Base-by-base conservation (phyloP, 306 rosid species). In the Acacia melanoxylon region DNA sequence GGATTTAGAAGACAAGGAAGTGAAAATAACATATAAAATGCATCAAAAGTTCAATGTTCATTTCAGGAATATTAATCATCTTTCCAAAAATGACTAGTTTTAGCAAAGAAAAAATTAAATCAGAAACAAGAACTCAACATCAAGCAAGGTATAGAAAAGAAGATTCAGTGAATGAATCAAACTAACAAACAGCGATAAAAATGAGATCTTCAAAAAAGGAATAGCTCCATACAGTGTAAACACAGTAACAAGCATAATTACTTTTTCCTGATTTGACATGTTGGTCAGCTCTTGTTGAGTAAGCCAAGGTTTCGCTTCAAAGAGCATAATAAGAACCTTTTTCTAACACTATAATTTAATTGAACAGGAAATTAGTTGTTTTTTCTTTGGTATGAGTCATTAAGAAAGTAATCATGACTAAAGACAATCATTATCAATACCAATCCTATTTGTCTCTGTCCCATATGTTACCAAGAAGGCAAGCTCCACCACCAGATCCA, bases 321-420 rank as follows among this genome's bases (percentile, higher is more conserved):
- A 62, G 40, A 17, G 74, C 44, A 51, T 14, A 75, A 67, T 45
- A 49, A 71, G n/a, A 69, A 71, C 44, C 37, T 48, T 63, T 62
- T 52, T 59, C 17, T 17, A 72, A 20, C n/a, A 6, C 41, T 37
- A 74, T 20, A 58, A 22, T 68, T n/a, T 16, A 79, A 78, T 80
- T 68, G 81, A 11, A 62, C 74, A 52, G 59, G 42, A 76, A 83
- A 42, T 65, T 45, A 76, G 68, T 59, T 52, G 68, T 59, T 52
- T 56, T 73, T 67, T 29, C 58, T 69, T 61, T 6, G 61, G 68
- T 10, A 19, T 2, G 10, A 10, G 29, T 68, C 6, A 68, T 68
- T 58, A 48, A 70, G 27, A 63, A 82, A 75, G 20, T 56, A 72
- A 83, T 70, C 70, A 83, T 58, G 85, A 83, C 75, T 73, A 37